A percentile compares a stretch with the other conserved stretches of the same genome.
Evolutionary conservation across 2,329 filamentous ascomycete species (phyloP).

Genomic region (Colletotrichum orchidophilum): DNA sequence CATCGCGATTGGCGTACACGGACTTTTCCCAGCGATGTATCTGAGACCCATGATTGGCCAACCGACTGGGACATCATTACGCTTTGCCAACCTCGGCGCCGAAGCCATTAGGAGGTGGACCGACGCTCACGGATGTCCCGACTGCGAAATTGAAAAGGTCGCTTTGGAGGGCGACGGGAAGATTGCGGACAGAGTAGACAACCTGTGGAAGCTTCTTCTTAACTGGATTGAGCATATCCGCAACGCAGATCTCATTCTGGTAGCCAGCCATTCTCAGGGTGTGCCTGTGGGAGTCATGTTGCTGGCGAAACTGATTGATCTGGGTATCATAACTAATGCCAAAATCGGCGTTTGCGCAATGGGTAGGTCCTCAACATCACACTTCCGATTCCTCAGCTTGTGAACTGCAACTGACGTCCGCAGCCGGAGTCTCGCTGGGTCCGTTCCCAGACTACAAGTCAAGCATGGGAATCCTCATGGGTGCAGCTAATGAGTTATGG

Average conservation of each 20-base stretch:
- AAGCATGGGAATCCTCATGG: slow-evolving; percentile 84
- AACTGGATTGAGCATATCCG: slow-evolving; percentile 95
- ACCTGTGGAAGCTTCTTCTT: slow-evolving; percentile 91
- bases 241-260: slow-evolving; percentile 85
- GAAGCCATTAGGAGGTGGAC: slow-evolving; percentile 87
- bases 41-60: slow-evolving; percentile 93
- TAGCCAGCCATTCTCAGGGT: slow-evolving; percentile 96
- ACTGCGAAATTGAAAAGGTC: slow-evolving; percentile 90
- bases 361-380: slow-evolving; percentile 50
- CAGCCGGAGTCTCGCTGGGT: slow-evolving; percentile 88
- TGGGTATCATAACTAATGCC: slow-evolving; percentile 81
- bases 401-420: not conserved
- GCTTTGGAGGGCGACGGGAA: slow-evolving; percentile 94
- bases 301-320: slow-evolving; percentile 88
- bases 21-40: slow-evolving; percentile 88
- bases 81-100: slow-evolving; percentile 89
- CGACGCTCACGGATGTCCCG: slow-evolving; percentile 74
- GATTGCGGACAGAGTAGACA: slow-evolving; percentile 87
- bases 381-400: not conserved
- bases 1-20: slow-evolving; percentile 92
- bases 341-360: slow-evolving; percentile 87
- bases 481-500: slow-evolving; percentile 92
- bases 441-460: slow-evolving; percentile 94
- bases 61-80: slow-evolving; percentile 92
- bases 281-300: slow-evolving; percentile 95